Percentiles rank a stretch among this genome's conserved stretches.
phyloP scores from a whole-genome alignment of 176 grass and related monocot species.

The Bolboschoenus planiculmis region DNA sequence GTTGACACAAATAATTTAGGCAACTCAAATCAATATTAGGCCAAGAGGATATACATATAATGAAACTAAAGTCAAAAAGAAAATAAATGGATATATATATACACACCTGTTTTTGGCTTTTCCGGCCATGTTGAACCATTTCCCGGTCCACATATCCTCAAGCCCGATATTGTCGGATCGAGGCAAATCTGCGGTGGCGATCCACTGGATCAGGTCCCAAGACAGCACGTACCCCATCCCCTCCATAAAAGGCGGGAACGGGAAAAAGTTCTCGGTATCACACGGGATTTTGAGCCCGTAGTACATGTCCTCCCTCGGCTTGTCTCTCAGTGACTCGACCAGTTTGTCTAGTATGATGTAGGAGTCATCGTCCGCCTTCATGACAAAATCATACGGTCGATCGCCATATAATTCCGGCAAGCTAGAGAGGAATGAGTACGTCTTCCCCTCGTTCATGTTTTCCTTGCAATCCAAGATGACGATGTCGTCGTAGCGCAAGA shows the following conservation, averaged over 20 bases:
- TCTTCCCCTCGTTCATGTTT: slow-evolving; percentile 83
- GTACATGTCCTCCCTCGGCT: slow-evolving; percentile 51
- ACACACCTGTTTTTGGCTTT: slow-evolving; percentile 53
- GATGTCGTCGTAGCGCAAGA: slow-evolving; percentile 48
- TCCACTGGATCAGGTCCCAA: slow-evolving; percentile 72
- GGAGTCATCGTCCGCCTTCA: slow-evolving; percentile 86
- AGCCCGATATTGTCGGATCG: slow-evolving; percentile 35
- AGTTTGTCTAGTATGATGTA: slow-evolving; percentile 46
- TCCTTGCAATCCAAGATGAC: slow-evolving; percentile 59
- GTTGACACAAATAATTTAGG: not conserved
- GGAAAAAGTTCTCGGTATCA: slow-evolving; percentile 62
- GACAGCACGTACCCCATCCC: slow-evolving; percentile 82
- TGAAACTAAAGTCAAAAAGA: not conserved
- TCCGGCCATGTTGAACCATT: slow-evolving; percentile 60
- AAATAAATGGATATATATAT: not conserved
- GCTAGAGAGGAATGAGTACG: slow-evolving; percentile 65
- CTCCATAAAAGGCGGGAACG: slow-evolving; percentile 73
- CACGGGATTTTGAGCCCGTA: slow-evolving; percentile 60
- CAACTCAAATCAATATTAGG: not conserved
- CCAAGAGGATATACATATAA: not conserved
- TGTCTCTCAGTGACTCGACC: slow-evolving; percentile 26
- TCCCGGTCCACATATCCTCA: slow-evolving; percentile 71
- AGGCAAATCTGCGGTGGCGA: slow-evolving; percentile 38
- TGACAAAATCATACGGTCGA: slow-evolving; percentile 54
- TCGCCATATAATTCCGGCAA: slow-evolving; percentile 1